Evolutionary conservation across 768 basidiomycete genomes (phyloP).

Genomic region (Mycena latifolia): DNA sequence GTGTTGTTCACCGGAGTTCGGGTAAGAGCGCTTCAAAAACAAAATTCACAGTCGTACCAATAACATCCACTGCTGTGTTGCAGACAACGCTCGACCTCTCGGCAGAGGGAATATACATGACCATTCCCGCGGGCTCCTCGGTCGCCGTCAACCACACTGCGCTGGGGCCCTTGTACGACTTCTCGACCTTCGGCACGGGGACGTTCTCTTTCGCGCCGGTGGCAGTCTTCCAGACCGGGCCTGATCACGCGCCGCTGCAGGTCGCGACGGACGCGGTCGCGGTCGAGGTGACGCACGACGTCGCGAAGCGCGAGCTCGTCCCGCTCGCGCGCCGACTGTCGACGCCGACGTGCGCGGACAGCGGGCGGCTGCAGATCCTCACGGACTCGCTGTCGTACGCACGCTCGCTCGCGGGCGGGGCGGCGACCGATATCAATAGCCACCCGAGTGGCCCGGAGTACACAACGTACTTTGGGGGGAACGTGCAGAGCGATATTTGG

Average conservation of each 20-base stretch:
- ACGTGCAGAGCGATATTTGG: conserved; percentile 27
- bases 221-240: conserved; percentile 23
- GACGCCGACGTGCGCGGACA: conserved; percentile 19
- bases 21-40: conserved; percentile 7
- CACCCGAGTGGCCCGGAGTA: conserved; percentile 26
- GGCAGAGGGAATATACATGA: conserved; percentile 20
- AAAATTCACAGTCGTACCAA: background rate
- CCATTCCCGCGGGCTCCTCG: conserved; percentile 32
- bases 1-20: conserved; percentile 28
- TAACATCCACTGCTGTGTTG: background rate
- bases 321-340: conserved; percentile 24
- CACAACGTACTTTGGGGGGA: conserved; percentile 29
- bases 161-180: conserved; percentile 28
- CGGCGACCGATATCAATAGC: conserved; percentile 24
- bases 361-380: conserved; percentile 15
- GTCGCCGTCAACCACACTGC: conserved; percentile 32
- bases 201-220: conserved; percentile 23
- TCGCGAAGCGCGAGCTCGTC: conserved; percentile 21
- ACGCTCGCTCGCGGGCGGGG: conserved; percentile 26
- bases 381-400: conserved; percentile 18
- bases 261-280: conserved; percentile 13
- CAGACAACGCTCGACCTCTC: conserved; percentile 24
- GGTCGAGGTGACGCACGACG: conserved; percentile 24
- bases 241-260: conserved; percentile 13
- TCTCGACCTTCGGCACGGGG: conserved; percentile 23